Evolutionary conservation across 352 stramenopile species (phyloP), one percentile per base, ranked within the genome.

Genomic region (Globisporangium spinosum): DNA sequence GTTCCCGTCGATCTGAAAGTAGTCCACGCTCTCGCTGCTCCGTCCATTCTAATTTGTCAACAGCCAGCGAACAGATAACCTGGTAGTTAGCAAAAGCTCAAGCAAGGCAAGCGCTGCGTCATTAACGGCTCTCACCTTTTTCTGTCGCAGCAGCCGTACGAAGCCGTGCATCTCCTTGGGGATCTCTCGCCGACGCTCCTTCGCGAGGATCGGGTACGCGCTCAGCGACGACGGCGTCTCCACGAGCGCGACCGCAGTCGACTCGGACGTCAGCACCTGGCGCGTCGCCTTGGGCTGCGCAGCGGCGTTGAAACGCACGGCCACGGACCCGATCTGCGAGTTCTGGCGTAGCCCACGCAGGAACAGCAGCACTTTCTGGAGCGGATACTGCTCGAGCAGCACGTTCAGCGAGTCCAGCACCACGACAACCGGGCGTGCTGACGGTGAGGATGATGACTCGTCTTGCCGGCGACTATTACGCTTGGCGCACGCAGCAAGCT

Each of bases 341-440:
- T 77, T 59, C 22, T 62, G 38, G 27, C 71, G 78, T 25, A 91
- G 38, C 51, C 62, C 40, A 13, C 74, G 74, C 2, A 91, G 27
- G 58, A 85, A 89, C 10, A 70, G 34, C 40, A 88, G 62, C 22
- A 91, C 74, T 35, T 74, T 57, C 1, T 72, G 67, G 8, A 89
- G 67, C 25, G 83, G 76, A 20, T 70, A 73, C 35, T 80, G 75
- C 68, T 90, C 76, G 17, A 93, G 59, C 35, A 93, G 66, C 20
- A 74, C 73, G 64, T 91, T 87, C 2, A 91, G 61, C 65, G 83
- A 89, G 76, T 93, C 85, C 49, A 93, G 38, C 8, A 84, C 72
- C 29, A 93, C 74, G 43, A 90, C 71, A 25, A 80, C 67, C 10
- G 84, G 77, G n/a, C 79, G 74, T 20, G 70, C 62, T 5, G 55